Evolutionary conservation across 1,284 basidiomycete species (phyloP).

Genomic region (Kalmanozyma brasiliensis): DNA sequence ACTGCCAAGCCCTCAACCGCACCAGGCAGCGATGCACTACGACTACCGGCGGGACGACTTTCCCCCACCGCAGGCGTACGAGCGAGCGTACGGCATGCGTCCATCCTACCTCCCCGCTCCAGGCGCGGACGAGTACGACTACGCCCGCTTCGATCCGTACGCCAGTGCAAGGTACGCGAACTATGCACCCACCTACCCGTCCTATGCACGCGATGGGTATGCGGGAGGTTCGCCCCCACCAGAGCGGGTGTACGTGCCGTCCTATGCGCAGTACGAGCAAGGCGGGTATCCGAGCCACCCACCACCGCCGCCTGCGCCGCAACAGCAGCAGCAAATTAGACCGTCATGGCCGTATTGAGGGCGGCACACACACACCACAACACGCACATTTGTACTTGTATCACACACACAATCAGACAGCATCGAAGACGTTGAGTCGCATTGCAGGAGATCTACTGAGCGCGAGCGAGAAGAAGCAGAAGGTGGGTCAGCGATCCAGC

Average conservation of each 20-base stretch:
- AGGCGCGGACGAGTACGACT: background rate
- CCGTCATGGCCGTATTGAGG: conserved; percentile 17
- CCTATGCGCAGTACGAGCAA: conserved; percentile 2
- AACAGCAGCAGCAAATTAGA: background rate
- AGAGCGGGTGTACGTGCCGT: too few relatives aligned
- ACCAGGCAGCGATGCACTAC: background rate
- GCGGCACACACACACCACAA: background rate
- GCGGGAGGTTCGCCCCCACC: background rate
- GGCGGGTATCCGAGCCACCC: conserved; percentile 5
- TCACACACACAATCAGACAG: background rate
- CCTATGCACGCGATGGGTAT: background rate
- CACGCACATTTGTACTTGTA: conserved; percentile 23
- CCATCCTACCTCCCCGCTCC: conserved; percentile 8
- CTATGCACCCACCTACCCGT: background rate
- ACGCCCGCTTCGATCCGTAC: conserved; percentile 5
- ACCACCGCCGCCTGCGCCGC: background rate
- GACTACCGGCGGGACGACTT: conserved; percentile 1
- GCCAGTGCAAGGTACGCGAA: background rate
- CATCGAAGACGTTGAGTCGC: too few relatives aligned
- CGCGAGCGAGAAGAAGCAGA: too few relatives aligned
- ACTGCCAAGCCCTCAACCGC: background rate
- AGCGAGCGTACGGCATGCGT: conserved; percentile 11
- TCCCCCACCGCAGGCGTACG: background rate
- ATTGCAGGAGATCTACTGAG: too few relatives aligned
- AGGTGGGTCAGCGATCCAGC: too few relatives aligned